phyloP scores from a whole-genome alignment of 2,329 filamentous ascomycete species.

The Ceratocystis papillata region DNA sequence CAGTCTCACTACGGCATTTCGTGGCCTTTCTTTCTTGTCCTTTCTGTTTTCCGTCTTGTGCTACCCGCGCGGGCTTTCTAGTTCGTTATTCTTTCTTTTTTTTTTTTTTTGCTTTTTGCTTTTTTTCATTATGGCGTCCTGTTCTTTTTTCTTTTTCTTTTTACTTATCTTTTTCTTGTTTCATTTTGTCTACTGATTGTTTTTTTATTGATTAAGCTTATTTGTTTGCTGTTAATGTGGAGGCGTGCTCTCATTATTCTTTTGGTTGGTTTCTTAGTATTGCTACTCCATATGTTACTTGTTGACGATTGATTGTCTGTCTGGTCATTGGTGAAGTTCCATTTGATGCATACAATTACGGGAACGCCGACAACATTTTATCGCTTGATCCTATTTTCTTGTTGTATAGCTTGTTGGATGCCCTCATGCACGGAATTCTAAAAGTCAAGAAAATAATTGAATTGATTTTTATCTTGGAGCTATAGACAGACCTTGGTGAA shows the following conservation, averaged over 20 bases:
- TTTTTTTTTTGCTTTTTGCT: conserved; percentile 19
- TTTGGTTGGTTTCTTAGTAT: conserved; percentile 6
- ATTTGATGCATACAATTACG: neutral
- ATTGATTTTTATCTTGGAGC: neutral
- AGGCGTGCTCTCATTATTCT: conserved; percentile 12
- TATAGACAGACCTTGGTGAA: neutral
- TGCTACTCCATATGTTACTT: conserved; percentile 11
- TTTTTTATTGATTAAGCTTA: conserved; percentile 20
- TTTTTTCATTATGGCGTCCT: conserved; percentile 12
- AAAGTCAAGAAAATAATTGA: neutral
- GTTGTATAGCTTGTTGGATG: conserved; percentile 5
- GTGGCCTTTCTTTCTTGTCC: neutral
- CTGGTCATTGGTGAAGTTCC: neutral
- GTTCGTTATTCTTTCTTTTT: conserved; percentile 26
- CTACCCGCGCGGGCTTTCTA: conserved; percentile 15
- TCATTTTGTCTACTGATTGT: conserved; percentile 8
- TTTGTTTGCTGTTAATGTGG: conserved; percentile 8
- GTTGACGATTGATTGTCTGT: conserved; percentile 5
- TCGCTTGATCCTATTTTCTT: neutral
- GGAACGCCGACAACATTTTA: neutral
- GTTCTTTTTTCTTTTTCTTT: conserved; percentile 27
- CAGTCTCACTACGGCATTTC: neutral
- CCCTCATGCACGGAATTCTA: neutral
- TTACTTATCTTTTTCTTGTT: conserved; percentile 27
- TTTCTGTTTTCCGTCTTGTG: conserved; percentile 23